Base-by-base conservation (phyloP, 2,329 filamentous ascomycete genomes). In the Aspergillus sp. region DNA sequence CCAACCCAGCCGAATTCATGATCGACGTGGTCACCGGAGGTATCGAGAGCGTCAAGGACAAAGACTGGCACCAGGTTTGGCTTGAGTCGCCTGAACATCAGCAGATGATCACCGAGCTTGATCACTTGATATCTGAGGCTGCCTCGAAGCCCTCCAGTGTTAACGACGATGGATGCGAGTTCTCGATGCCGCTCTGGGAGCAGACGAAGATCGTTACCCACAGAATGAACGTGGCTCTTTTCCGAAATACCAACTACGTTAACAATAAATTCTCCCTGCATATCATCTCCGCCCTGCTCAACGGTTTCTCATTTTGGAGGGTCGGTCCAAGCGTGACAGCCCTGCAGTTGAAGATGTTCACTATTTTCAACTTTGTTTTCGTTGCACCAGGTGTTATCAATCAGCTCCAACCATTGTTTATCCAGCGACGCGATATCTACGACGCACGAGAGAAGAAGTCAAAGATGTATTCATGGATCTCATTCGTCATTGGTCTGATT, bases 1-100 rank as follows among this genome's bases (percentile, higher is more conserved):
- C 88, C 65, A 91, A 91, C 65, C 88, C 89, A 0, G 89, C 89
- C 2, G 89, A 91, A 72, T 91, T 85, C 74, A 90, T 91, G 84
- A 80, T 91, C 5, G 74, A 78, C 32, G 74, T 77, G 21, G 78
- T 41, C 23, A 13, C 52, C n/a, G 21, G 36, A 38, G 30, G 52
- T 21, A 28, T 55, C 25, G 32, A 25, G 5, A 25, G 23, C 36
- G 21, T 49, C 3, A 49, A 49, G 28, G 51, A 41, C 51, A 54
- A 28, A 15, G 32, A 43, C n/a, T 55, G 52, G 38, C 25, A 30
- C 15, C 38, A 55, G 15, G 32, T 39, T 9, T 55, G 52, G 52
- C 21, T 30, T 5, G 39, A 30, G n/a, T 43, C 36, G 23, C 38
- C 52, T 13, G 52, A 55, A 30, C n/a, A 41, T 28, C 13, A 25